Percentiles rank a stretch among this genome's conserved stretches.
Conservation (phyloP, 169 alveolate species). For the Cryptosporidium tyzzeri region DNA sequence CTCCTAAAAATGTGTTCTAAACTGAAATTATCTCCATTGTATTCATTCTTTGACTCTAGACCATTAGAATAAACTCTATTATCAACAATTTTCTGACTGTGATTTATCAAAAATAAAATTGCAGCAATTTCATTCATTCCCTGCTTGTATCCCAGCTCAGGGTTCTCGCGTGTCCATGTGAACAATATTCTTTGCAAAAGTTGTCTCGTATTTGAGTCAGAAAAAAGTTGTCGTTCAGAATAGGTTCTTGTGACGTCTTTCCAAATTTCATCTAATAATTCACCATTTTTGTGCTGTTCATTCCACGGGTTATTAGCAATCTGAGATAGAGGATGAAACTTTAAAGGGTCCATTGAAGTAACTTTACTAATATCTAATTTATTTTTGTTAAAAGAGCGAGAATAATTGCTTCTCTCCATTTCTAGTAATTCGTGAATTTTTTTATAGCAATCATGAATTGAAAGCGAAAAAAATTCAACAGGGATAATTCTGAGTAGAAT, state of each 20-base stretch:
- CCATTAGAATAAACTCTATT: not conserved
- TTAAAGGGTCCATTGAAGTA: constrained; percentile 69
- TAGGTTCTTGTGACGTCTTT: constrained; percentile 81
- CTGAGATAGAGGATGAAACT: constrained; percentile 71
- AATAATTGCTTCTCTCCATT: constrained; percentile 3
- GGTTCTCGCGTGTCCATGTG: constrained; percentile 86
- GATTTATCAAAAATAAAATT: constrained; percentile 34
- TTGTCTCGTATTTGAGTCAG: constrained; percentile 81
- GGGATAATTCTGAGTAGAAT: constrained; percentile 44
- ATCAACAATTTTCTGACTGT: constrained; percentile 19
- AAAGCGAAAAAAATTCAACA: constrained; percentile 5
- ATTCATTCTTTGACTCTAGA: not conserved
- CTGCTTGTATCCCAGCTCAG: constrained; percentile 88
- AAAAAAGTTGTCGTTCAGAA: constrained; percentile 84
- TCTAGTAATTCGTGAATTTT: not conserved
- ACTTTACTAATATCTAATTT: constrained; percentile 35
- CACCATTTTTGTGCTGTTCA: constrained; percentile 77
- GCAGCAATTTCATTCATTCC: constrained; percentile 76
- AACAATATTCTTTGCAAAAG: constrained; percentile 84
- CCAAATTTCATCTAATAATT: constrained; percentile 81
- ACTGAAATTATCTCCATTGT: not conserved
- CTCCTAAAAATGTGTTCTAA: constrained; percentile 34
- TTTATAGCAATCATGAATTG: not conserved
- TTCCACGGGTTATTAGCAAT: constrained; percentile 78
- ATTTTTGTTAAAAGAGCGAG: constrained; percentile 19